Base-by-base conservation (phyloP, 345 rosid genomes). In the Raphanus sativus region DNA sequence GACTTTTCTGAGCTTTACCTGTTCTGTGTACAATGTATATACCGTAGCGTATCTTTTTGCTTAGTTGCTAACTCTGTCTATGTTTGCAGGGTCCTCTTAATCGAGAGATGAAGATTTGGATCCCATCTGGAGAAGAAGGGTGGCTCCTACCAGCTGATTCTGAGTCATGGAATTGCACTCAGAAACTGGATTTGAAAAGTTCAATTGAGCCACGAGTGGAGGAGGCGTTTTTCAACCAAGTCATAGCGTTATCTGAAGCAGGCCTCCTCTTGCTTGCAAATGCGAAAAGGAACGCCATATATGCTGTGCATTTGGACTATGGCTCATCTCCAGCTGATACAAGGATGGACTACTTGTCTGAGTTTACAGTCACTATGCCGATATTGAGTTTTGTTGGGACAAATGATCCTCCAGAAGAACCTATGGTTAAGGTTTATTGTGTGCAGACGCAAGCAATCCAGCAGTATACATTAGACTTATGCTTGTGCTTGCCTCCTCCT, bases 401-500 rank as follows among this genome's bases (percentile, higher is more conserved):
- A 52, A 88, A 85, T 80, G 88, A 87, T 72, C 81, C 85, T 60
- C 87, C 84, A 74, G 91, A 87, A 16, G 90, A 88, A 61, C 83
- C 71, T 62, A 77, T 84, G 34, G 88, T 87, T 50, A 93, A 90
- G 85, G 86, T 94, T 74, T 94, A 92, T 74, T 94, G 98, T 77
- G 90, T 94, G 24, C 97, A 92, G 81, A 94, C 98, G 55, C 92
- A 77, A 79, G 98, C 98, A 64, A 94, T 94, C 82, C 93, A 91
- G 83, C 97, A 92, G 80, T 95, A 95, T 86, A 84, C 91, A 26
- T 83, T 95, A 82, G 98, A 92, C 73, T 87, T 89, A 58, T 83
- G 74, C 83, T 89, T 84, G 75, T 95, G 98, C 86, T 81, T 89
- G 70, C 98, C 96, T 40, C 95, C 90, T 4, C 80, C 86, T 16